These are phyloP conservation scores for Corymbia maculata DNA, from an alignment of 345 rosid species.

Conservation along the genomic window DNA sequence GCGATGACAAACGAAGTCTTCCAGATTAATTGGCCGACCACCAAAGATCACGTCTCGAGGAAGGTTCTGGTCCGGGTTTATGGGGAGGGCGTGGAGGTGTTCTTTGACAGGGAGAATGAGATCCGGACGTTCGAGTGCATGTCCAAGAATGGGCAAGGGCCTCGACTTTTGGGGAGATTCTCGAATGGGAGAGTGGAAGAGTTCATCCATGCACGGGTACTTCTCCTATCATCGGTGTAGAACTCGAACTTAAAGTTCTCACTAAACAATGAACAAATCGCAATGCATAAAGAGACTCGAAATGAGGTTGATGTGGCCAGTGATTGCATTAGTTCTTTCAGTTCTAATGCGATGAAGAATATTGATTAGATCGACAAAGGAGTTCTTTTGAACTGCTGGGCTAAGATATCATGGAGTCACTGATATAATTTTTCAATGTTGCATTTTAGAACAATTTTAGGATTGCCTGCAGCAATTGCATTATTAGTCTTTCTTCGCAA, in stretches of 20 bases:
- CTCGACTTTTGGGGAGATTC: slow-evolving; percentile 71
- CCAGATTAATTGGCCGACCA: slow-evolving; percentile 45
- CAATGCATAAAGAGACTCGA: background rate
- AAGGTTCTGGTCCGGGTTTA: slow-evolving; percentile 77
- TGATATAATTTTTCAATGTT: background rate
- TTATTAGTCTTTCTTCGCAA: background rate
- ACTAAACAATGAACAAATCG: background rate
- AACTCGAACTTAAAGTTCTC: background rate
- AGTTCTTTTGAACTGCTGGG: background rate
- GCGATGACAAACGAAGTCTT: slow-evolving; percentile 89
- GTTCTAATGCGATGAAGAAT: background rate
- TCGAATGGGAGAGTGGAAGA: slow-evolving; percentile 82
- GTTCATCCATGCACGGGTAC: slow-evolving; percentile 85
- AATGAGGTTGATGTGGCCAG: background rate
- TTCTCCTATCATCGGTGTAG: background rate
- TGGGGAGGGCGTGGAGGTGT: slow-evolving; percentile 84
- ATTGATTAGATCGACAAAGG: background rate
- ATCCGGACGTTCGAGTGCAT: slow-evolving; percentile 81
- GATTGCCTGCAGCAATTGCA: background rate
- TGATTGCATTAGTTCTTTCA: background rate
- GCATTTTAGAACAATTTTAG: background rate
- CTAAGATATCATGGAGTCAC: background rate
- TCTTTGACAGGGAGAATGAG: slow-evolving; percentile 78
- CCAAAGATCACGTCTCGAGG: slow-evolving; percentile 15
- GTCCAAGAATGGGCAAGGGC: slow-evolving; percentile 91